phyloP scores from a whole-genome alignment of 192 early-diverging fungal genomes.

The Coemansia sp. region DNA sequence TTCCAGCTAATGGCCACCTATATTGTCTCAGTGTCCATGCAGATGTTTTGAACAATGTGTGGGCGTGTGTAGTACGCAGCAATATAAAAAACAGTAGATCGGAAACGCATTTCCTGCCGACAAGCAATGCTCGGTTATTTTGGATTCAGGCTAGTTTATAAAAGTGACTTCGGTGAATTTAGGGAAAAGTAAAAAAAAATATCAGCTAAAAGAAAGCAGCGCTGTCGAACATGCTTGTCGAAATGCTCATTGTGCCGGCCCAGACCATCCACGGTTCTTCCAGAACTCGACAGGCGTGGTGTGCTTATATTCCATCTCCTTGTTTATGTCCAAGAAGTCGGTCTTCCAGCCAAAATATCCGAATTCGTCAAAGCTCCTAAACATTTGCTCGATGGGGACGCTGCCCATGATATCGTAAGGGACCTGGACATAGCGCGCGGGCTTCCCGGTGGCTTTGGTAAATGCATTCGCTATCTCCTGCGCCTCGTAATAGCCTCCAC shows the following conservation, averaged over 20 bases:
- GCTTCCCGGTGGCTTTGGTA: slow-evolving; percentile 36
- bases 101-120: neutral
- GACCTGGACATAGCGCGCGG: slow-evolving; percentile 31
- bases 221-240: too few relatives aligned
- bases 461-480: slow-evolving; percentile 45
- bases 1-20: neutral
- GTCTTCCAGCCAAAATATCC: slow-evolving; percentile 29
- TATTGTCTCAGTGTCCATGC: neutral
- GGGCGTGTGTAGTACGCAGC: slow-evolving; percentile 6
- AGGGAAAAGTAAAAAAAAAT: neutral
- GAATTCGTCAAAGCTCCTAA: slow-evolving; percentile 30
- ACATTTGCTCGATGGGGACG: slow-evolving; percentile 28
- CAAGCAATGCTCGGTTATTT: slow-evolving; percentile 1
- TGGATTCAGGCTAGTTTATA: neutral
- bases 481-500: slow-evolving; percentile 32
- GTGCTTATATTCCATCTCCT: slow-evolving; percentile 18
- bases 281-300: slow-evolving; percentile 11
- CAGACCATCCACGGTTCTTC: slow-evolving; percentile 47
- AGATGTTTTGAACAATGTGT: neutral
- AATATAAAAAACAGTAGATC: slow-evolving; percentile 9
- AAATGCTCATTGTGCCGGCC: slow-evolving; percentile 15
- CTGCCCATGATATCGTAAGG: slow-evolving; percentile 12
- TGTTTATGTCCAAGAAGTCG: slow-evolving; percentile 30
- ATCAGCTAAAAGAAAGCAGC: too few relatives aligned
- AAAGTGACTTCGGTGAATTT: neutral